Conservation (phyloP, 805 yeast genomes). For the Grigorovia yakushimaensis region DNA sequence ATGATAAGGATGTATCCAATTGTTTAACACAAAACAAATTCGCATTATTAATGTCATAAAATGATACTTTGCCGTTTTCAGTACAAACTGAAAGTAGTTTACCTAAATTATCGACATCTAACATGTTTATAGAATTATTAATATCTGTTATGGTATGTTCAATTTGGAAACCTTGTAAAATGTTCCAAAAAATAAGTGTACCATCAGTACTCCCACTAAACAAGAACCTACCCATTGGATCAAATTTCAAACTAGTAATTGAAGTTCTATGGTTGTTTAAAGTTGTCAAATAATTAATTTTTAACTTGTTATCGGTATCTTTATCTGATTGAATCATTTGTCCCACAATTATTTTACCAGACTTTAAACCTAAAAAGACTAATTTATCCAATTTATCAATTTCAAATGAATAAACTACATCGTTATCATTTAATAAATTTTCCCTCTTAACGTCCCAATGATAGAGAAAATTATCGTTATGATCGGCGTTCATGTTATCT, state of each 20-base stretch:
- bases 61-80: constrained; percentile 10
- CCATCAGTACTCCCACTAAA: constrained; percentile 39
- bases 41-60: constrained; percentile 12
- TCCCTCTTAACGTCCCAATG: neutral
- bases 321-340: constrained; percentile 3
- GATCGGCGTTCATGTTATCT: neutral
- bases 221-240: constrained; percentile 42
- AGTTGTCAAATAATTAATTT: constrained; percentile 8
- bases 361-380: constrained; percentile 38
- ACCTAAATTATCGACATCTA: constrained; percentile 20
- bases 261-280: constrained; percentile 43
- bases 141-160: constrained; percentile 10
- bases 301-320: neutral
- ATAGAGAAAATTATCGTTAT: neutral
- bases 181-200: constrained; percentile 19
- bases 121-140: constrained; percentile 10
- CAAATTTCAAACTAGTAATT: constrained; percentile 37
- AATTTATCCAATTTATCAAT: constrained; percentile 31
- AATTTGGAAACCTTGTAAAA: constrained; percentile 11
- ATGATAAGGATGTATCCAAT: neutral
- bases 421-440: constrained; percentile 9
- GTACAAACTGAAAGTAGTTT: constrained; percentile 16
- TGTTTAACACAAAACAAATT: constrained; percentile 1
- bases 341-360: constrained; percentile 34
- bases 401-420: constrained; percentile 20